Evolutionary conservation across 805 yeast genomes (phyloP).

Genomic region (Kuraishia capsulata): DNA sequence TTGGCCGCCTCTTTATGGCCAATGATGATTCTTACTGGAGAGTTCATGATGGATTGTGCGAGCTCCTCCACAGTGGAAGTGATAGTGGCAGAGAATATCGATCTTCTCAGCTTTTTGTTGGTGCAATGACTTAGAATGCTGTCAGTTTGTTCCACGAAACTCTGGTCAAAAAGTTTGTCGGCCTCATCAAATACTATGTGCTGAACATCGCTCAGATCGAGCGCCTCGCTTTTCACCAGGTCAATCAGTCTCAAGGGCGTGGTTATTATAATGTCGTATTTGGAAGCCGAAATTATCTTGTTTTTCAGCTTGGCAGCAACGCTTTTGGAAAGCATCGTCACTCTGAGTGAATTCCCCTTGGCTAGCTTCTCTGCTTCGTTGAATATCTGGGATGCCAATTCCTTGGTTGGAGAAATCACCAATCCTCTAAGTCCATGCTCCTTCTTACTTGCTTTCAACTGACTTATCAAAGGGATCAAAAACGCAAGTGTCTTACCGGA

Average conservation of each 20-base stretch:
- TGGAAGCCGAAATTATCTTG: conserved; percentile 45
- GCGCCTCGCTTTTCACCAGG: conserved; percentile 49
- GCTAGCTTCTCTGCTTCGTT: conserved; percentile 55
- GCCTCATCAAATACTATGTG: conserved; percentile 90
- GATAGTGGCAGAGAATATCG: conserved; percentile 91
- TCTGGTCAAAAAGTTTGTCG: conserved; percentile 81
- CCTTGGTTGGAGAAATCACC: conserved; percentile 90
- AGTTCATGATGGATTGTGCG: conserved; percentile 76
- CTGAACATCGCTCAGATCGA: conserved; percentile 59
- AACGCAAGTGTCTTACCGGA: conserved; percentile 95
- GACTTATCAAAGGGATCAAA: conserved; percentile 70
- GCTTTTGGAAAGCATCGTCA: conserved; percentile 64
- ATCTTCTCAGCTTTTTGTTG: conserved; percentile 45
- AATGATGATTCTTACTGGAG: conserved; percentile 78
- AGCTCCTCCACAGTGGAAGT: conserved; percentile 89
- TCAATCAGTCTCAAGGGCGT: conserved; percentile 89
- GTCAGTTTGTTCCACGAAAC: conserved; percentile 88
- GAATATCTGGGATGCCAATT: conserved; percentile 80
- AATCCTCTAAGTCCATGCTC: conserved; percentile 59
- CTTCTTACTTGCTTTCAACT: conserved; percentile 18
- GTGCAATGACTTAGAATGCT: conserved; percentile 58
- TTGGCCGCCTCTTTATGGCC: conserved; percentile 95
- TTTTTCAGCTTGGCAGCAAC: conserved; percentile 59
- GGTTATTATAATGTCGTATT: conserved; percentile 72
- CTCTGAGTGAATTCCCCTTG: conserved; percentile 44